Conservation (phyloP, 495 filamentous ascomycete species). For the Annulohypoxylon bovei region DNA sequence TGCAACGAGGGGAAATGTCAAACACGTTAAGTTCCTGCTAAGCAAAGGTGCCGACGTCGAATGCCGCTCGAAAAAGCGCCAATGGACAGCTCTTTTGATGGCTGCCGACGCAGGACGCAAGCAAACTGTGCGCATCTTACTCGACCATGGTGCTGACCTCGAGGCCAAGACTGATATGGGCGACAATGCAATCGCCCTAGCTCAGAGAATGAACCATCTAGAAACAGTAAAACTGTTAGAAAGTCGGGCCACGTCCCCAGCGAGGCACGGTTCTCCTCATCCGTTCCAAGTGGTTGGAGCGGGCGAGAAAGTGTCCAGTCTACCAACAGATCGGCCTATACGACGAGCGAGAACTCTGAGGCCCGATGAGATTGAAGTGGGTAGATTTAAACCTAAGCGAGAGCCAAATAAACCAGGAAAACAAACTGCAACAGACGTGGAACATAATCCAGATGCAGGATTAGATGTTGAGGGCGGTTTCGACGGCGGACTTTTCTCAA, state of each 20-base stretch:
- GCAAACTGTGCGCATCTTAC: neutral
- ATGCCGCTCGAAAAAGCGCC: neutral
- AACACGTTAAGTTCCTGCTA: neutral
- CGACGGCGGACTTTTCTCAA: conserved; percentile 4
- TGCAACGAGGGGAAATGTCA: neutral
- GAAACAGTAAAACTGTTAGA: neutral
- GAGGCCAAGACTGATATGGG: neutral
- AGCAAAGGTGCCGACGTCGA: neutral
- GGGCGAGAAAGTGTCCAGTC: neutral
- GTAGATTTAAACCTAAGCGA: neutral
- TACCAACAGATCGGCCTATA: neutral
- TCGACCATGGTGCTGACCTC: neutral
- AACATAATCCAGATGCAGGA: neutral
- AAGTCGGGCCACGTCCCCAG: neutral
- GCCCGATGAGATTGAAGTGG: too few relatives aligned
- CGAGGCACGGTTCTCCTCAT: neutral
- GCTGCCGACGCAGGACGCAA: neutral
- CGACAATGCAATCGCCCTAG: neutral
- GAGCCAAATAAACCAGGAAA: neutral
- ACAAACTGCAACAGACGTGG: neutral
- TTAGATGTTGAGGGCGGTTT: conserved; percentile 3
- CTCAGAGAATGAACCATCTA: neutral
- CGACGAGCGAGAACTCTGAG: neutral
- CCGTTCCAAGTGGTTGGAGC: conserved; percentile 2
- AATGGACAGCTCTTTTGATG: neutral